Evolutionary conservation across 768 basidiomycete species (phyloP).

Genomic region (Russula sp.): DNA sequence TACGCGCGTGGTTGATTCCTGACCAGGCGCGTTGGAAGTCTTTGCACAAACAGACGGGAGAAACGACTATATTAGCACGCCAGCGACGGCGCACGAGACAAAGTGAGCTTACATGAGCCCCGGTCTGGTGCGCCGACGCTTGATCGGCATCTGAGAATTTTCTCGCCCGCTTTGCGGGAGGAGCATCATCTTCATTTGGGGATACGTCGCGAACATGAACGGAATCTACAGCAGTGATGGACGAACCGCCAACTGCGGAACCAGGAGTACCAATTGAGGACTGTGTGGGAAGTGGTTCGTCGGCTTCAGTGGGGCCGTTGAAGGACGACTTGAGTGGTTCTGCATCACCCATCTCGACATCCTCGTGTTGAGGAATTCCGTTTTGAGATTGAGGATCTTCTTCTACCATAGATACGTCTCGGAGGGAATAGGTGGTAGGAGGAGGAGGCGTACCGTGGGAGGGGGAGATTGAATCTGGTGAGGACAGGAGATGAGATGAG

Average conservation of each 20-base stretch:
- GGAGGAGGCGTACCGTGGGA: slow-evolving; percentile 42
- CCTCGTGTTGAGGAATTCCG: slow-evolving; percentile 7
- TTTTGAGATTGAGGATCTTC: slow-evolving; percentile 21
- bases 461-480: slow-evolving; percentile 37
- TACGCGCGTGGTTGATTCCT: slow-evolving; percentile 12
- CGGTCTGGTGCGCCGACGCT: slow-evolving; percentile 58
- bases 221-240: slow-evolving; percentile 29
- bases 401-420: slow-evolving; percentile 57
- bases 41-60: slow-evolving; percentile 14
- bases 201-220: slow-evolving; percentile 23
- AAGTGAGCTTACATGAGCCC: slow-evolving; percentile 60
- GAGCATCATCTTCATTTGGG: slow-evolving; percentile 45
- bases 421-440: slow-evolving; percentile 36
- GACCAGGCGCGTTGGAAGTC: slow-evolving; percentile 12
- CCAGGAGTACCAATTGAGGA: slow-evolving; percentile 24
- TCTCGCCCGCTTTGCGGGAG: slow-evolving; percentile 78
- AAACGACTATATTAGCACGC: slow-evolving; percentile 51
- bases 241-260: slow-evolving; percentile 28
- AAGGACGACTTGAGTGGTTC: slow-evolving; percentile 23
- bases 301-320: slow-evolving; percentile 22
- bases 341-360: slow-evolving; percentile 24
- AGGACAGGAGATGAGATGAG: slow-evolving; percentile 22
- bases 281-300: slow-evolving; percentile 24
- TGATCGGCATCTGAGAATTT: slow-evolving; percentile 71
- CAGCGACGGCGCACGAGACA: slow-evolving; percentile 41